Percentiles rank a stretch among this genome's conserved stretches.
These are phyloP conservation scores for Exophiala aquamarina DNA, from an alignment of 2,329 filamentous ascomycete genomes.

Conservation along the genomic window DNA sequence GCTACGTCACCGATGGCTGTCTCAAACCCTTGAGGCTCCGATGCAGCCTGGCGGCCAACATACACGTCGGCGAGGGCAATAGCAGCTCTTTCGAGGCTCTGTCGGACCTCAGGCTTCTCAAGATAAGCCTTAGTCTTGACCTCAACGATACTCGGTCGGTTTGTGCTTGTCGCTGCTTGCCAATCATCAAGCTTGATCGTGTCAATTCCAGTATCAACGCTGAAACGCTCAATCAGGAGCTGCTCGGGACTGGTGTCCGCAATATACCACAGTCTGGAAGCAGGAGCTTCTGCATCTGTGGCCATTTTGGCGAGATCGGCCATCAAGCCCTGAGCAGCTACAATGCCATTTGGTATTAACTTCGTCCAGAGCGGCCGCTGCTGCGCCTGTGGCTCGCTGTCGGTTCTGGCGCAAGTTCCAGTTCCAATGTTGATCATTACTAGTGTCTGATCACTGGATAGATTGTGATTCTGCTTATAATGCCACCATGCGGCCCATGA, in stretches of 20 bases:
- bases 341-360: slow-evolving; percentile 19
- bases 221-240: slow-evolving; percentile 23
- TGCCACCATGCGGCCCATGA: slow-evolving; percentile 23
- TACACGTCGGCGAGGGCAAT: slow-evolving; percentile 20
- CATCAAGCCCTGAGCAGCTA: slow-evolving; percentile 17
- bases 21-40: too few relatives aligned
- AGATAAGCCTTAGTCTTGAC: slow-evolving; percentile 20
- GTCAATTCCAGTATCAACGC: slow-evolving; percentile 25
- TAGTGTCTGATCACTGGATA: slow-evolving; percentile 12
- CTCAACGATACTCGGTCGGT: slow-evolving; percentile 16
- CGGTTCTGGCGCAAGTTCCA: slow-evolving; percentile 12
- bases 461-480: slow-evolving; percentile 19
- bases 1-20: too few relatives aligned
- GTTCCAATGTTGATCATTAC: slow-evolving; percentile 26
- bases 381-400: slow-evolving; percentile 2
- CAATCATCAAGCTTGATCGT: slow-evolving; percentile 24
- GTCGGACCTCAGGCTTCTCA: slow-evolving; percentile 12
- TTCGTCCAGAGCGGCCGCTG: slow-evolving; percentile 21
- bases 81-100: slow-evolving; percentile 12
- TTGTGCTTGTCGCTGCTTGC: slow-evolving; percentile 10
- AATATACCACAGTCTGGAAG: slow-evolving; percentile 15
- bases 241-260: slow-evolving; percentile 16
- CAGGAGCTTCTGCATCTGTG: slow-evolving; percentile 22
- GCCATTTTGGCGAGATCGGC: slow-evolving; percentile 24
- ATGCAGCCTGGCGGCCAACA: neutral